Conservation (phyloP, 2,329 filamentous ascomycete species). For the Penicillium sp. region DNA sequence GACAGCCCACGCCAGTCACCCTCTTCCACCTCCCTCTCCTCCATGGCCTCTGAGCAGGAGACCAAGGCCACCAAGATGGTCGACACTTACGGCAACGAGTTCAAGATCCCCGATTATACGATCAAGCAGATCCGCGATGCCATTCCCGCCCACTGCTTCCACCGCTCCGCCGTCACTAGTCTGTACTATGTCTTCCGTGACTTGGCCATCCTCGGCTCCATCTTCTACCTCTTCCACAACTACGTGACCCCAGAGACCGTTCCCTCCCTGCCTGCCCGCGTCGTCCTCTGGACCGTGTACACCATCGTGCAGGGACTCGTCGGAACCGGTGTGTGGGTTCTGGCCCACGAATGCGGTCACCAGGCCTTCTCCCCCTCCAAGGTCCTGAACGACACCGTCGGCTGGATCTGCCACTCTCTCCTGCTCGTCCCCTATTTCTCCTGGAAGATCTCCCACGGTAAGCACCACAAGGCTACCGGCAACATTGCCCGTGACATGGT, state of each 20-base stretch:
- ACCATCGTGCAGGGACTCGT: constrained; percentile 87
- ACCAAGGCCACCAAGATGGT: constrained; percentile 58
- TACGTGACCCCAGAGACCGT: constrained; percentile 82
- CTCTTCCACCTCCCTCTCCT: constrained; percentile 89
- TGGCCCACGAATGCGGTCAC: constrained; percentile 97
- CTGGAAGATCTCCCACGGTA: constrained; percentile 98
- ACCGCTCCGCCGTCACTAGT: constrained; percentile 73
- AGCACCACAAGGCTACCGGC: constrained; percentile 99
- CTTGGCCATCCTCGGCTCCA: constrained; percentile 64
- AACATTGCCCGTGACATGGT: constrained; percentile 99
- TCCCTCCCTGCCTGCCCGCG: constrained; percentile 64
- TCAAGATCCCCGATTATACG: constrained; percentile 89
- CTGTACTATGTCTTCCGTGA: constrained; percentile 83
- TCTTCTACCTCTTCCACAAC: constrained; percentile 85
- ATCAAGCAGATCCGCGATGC: constrained; percentile 97
- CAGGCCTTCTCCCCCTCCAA: constrained; percentile 94
- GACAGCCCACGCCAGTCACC: constrained; percentile 61
- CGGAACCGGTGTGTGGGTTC: constrained; percentile 89
- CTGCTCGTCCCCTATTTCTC: constrained; percentile 96
- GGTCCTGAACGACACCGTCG: constrained; percentile 83
- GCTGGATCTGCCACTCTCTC: constrained; percentile 83
- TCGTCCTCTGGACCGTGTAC: constrained; percentile 62
- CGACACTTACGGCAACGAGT: constrained; percentile 93
- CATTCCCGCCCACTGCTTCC: constrained; percentile 95
- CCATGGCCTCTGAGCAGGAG: constrained; percentile 67